phyloP scores from a whole-genome alignment of 2,329 filamentous ascomycete genomes.

The Fusarium sp. region DNA sequence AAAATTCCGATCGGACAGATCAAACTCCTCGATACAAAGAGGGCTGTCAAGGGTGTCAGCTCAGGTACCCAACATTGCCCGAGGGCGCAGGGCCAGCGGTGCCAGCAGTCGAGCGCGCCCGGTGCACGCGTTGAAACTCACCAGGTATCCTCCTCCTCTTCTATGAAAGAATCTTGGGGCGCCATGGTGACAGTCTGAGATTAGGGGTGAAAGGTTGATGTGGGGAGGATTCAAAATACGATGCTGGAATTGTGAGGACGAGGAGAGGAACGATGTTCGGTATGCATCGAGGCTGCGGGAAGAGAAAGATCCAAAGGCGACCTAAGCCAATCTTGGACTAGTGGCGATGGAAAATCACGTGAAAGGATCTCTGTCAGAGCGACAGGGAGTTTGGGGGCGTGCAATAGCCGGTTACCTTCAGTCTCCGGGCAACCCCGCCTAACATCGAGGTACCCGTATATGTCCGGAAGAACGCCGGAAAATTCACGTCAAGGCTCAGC shows the following conservation, averaged over 20 bases:
- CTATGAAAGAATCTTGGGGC: conserved; percentile 77
- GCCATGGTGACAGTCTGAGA: conserved; percentile 63
- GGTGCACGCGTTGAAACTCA: conserved; percentile 52
- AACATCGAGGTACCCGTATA: conserved; percentile 33
- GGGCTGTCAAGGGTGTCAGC: conserved; percentile 70
- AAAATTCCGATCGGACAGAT: conserved; percentile 97
- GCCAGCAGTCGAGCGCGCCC: conserved; percentile 7
- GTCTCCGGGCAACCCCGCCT: background rate
- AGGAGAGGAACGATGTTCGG: conserved; percentile 40
- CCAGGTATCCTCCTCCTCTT: conserved; percentile 78
- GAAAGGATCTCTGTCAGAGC: conserved; percentile 20
- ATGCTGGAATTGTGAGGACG: conserved; percentile 39
- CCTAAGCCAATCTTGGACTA: conserved; percentile 40
- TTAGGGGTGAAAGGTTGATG: conserved; percentile 34
- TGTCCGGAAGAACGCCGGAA: conserved; percentile 47
- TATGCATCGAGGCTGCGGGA: conserved; percentile 46
- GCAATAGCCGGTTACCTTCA: conserved; percentile 34
- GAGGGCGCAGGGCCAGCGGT: conserved; percentile 32
- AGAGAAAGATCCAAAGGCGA: conserved; percentile 45
- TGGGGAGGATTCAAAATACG: conserved; percentile 33
- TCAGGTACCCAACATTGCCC: conserved; percentile 36
- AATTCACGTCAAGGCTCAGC: conserved; percentile 26
- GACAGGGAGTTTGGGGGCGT: background rate
- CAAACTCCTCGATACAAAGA: conserved; percentile 98
- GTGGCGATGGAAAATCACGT: conserved; percentile 36